Conservation (phyloP, 805 yeast species). For the Komagataella phaffii region DNA sequence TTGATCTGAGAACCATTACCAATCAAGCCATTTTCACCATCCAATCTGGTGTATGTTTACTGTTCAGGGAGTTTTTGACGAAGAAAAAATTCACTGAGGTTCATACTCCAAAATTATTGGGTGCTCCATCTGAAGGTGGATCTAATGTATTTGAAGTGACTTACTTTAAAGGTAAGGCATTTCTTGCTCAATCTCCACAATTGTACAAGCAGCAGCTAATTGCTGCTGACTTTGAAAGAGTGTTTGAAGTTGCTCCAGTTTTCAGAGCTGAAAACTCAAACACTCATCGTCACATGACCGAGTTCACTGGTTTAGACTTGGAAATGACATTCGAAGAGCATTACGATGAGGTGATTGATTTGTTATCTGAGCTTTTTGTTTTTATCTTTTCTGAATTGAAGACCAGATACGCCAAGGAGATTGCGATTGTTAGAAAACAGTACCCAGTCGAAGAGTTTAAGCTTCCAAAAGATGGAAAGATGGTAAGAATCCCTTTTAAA, state of each 20-base stretch:
- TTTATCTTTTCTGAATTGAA: slow-evolving; percentile 81
- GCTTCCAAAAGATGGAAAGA: slow-evolving; percentile 85
- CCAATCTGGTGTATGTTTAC: slow-evolving; percentile 75
- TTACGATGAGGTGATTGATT: slow-evolving; percentile 76
- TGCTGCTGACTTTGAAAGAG: slow-evolving; percentile 95
- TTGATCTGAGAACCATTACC: slow-evolving; percentile 92
- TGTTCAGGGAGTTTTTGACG: slow-evolving; percentile 81
- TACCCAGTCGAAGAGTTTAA: slow-evolving; percentile 97
- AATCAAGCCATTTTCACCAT: slow-evolving; percentile 95
- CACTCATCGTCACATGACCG: slow-evolving; percentile 99
- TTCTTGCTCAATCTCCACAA: slow-evolving; percentile 96
- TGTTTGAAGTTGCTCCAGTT: slow-evolving; percentile 93
- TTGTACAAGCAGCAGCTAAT: slow-evolving; percentile 95
- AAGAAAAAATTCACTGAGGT: slow-evolving; percentile 69
- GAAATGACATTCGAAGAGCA: slow-evolving; percentile 98
- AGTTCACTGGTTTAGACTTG: slow-evolving; percentile 91
- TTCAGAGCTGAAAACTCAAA: slow-evolving; percentile 99
- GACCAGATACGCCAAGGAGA: slow-evolving; percentile 67
- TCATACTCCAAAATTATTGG: slow-evolving; percentile 92
- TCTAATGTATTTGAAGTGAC: slow-evolving; percentile 89
- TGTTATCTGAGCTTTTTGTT: slow-evolving; percentile 53
- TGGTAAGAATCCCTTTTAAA: slow-evolving; percentile 79
- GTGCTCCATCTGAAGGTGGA: slow-evolving; percentile 97
- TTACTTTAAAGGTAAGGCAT: slow-evolving; percentile 88
- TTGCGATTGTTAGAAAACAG: slow-evolving; percentile 82